These are phyloP conservation scores for Vitis rupestris DNA, from an alignment of 164 flowering plant genomes.

Conservation along the genomic window DNA sequence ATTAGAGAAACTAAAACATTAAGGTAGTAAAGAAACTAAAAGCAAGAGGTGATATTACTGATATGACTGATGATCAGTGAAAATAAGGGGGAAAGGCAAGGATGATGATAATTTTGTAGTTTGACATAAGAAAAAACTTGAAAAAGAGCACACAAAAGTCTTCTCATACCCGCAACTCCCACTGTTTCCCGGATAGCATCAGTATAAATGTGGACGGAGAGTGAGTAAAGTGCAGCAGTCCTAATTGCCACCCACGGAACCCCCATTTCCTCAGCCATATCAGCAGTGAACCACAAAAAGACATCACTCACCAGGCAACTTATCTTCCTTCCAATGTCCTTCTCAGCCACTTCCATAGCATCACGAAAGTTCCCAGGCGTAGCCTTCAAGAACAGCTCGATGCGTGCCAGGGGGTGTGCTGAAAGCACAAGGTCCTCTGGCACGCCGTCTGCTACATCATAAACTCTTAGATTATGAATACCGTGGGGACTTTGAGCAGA, in stretches of 20 bases:
- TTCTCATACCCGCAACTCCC: neutral
- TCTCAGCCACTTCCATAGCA: conserved; percentile 7
- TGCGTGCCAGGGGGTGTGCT: neutral
- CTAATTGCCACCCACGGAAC: conserved; percentile 19
- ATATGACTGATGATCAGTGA: no score
- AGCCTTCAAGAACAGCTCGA: neutral
- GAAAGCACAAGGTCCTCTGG: conserved; percentile 20
- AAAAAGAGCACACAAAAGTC: no score
- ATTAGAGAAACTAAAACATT: no score
- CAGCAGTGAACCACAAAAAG: conserved; percentile 17
- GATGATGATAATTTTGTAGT: no score
- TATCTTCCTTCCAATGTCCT: conserved; percentile 3
- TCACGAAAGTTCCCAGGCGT: neutral
- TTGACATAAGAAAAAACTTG: no score
- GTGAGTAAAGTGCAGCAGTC: conserved; percentile 6
- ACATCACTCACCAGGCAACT: conserved; percentile 16
- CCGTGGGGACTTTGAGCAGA: neutral
- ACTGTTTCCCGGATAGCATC: neutral
- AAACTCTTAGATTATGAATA: conserved; percentile 17
- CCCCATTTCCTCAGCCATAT: conserved; percentile 17
- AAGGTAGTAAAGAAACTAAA: no score
- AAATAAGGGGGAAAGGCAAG: no score
- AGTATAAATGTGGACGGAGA: conserved; percentile 7
- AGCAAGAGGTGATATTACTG: no score
- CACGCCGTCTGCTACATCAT: conserved; percentile 32